Evolutionary conservation across 106 monocot species (phyloP), one percentile per base, ranked within the genome.

Genomic region (Alisma plantagoaquatica): DNA sequence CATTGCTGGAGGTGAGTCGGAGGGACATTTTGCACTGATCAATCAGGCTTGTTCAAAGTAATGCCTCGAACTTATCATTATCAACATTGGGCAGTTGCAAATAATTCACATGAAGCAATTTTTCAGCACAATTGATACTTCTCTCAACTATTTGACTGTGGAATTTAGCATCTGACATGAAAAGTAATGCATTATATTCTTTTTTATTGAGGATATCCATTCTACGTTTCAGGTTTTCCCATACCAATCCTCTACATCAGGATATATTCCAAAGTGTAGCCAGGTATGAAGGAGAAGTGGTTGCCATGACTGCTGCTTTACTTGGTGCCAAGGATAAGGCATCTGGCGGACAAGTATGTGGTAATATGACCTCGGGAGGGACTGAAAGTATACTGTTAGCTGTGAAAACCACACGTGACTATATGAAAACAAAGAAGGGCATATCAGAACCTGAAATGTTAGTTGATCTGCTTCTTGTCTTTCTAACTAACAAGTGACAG

Each of bases 331-430:
- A 79, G 67, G 90, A 90, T 11, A 65, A 82, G 56, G 38, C 68
- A 45, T 82, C 85, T 33, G 98, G 98, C 59, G 98, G 90, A 23
- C 85, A 98, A 64, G 73, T 98, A 42, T 98, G 98, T 72, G 98
- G 98, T 38, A 98, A 98, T 68, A 98, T 98, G 98, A 98, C 98
- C 33, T 98, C 98, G 47, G 98, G 98, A 55, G 98, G 98, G 30
- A 98, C 98, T 51, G 98, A 98, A 82, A 98, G 98, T 67, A 98
- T 98, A 59, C 29, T 98, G 15, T 77, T 98, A 41, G 98, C 98
- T 57, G 85, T 98, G 22, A 98, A 98, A 74, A 65, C 98, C 58
- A 74, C 98, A 55, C 84, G 98, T 30, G 98, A 98, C 59, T 98
- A 82, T 74, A 98, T 98, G 98, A 79, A 59, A 67, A 29, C 49